phyloP scores from a whole-genome alignment of 441 rosid species.

The Aquilaria agallochum region DNA sequence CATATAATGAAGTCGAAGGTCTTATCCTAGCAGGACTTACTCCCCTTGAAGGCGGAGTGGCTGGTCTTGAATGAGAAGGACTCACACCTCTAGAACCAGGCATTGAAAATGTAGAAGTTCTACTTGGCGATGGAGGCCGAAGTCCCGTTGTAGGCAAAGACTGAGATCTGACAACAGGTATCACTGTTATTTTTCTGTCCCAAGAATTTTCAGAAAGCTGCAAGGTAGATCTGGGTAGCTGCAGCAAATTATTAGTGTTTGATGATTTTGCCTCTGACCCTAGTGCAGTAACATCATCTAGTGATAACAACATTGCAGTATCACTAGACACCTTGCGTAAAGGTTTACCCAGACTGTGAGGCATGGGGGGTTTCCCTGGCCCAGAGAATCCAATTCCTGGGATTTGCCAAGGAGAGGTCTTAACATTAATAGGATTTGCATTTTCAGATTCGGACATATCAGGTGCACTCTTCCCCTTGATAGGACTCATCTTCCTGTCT shows the following conservation, averaged over 20 bases:
- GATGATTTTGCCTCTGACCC: constrained; percentile 39
- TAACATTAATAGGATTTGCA: constrained; percentile 74
- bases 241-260: constrained; percentile 39
- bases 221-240: constrained; percentile 35
- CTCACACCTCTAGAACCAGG: constrained; percentile 58
- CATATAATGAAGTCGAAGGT: constrained; percentile 26
- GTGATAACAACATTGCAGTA: constrained; percentile 33
- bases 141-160: constrained; percentile 29
- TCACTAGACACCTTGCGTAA: constrained; percentile 55
- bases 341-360: constrained; percentile 41
- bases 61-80: constrained; percentile 71
- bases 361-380: constrained; percentile 41
- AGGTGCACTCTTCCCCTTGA: constrained; percentile 70
- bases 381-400: constrained; percentile 44
- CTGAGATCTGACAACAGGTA: constrained; percentile 45
- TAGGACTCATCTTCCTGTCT: constrained; percentile 81
- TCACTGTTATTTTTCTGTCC: constrained; percentile 33
- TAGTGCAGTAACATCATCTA: constrained; percentile 35
- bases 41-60: constrained; percentile 69
- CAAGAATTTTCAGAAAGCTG: constrained; percentile 30
- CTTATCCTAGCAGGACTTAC: constrained; percentile 58
- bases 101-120: constrained; percentile 32
- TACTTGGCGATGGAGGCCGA: constrained; percentile 63
- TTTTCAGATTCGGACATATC: constrained; percentile 70
- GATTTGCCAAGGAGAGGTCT: constrained; percentile 27